Conservation (phyloP, 495 filamentous ascomycete genomes). For the Lepraria neglecta region DNA sequence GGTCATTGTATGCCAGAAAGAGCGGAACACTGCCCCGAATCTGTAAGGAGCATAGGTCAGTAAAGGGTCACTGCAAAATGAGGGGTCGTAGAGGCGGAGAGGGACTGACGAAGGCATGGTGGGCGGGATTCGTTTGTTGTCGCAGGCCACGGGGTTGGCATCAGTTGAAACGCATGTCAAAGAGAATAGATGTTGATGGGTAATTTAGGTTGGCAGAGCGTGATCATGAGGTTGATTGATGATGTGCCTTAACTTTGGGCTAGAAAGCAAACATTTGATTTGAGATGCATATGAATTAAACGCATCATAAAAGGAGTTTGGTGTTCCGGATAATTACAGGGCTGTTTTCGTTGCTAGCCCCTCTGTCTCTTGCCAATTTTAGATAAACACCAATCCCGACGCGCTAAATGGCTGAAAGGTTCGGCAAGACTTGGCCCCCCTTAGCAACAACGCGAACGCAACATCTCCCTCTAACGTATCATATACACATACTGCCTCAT, state of each 20-base stretch:
- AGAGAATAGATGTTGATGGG: not conserved
- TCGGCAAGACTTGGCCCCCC: not conserved
- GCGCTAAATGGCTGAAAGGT: slow-evolving; percentile 4
- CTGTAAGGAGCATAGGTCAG: slow-evolving; percentile 33
- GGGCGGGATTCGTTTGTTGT: slow-evolving; percentile 15
- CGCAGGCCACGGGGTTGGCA: slow-evolving; percentile 10
- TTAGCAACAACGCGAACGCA: not conserved
- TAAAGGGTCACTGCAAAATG: not conserved
- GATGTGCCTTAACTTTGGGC: slow-evolving; percentile 5
- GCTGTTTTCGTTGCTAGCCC: slow-evolving; percentile 12
- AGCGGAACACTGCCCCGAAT: slow-evolving; percentile 58
- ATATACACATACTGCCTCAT: not conserved
- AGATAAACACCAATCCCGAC: slow-evolving; percentile 3
- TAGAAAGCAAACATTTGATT: not conserved
- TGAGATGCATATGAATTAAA: slow-evolving; percentile 4
- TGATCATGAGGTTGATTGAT: slow-evolving; percentile 1
- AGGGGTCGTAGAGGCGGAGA: not conserved
- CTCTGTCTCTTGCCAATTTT: not conserved
- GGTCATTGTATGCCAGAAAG: slow-evolving; percentile 97
- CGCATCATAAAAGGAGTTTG: slow-evolving; percentile 12
- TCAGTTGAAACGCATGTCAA: slow-evolving; percentile 12
- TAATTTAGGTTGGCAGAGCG: not conserved
- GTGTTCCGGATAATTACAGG: slow-evolving; percentile 9
- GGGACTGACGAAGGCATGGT: slow-evolving; percentile 23
- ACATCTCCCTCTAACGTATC: not conserved